These are phyloP conservation scores for Vitis hybrid DNA, from an alignment of 177 flowering plant genomes.

Conservation along the genomic window DNA sequence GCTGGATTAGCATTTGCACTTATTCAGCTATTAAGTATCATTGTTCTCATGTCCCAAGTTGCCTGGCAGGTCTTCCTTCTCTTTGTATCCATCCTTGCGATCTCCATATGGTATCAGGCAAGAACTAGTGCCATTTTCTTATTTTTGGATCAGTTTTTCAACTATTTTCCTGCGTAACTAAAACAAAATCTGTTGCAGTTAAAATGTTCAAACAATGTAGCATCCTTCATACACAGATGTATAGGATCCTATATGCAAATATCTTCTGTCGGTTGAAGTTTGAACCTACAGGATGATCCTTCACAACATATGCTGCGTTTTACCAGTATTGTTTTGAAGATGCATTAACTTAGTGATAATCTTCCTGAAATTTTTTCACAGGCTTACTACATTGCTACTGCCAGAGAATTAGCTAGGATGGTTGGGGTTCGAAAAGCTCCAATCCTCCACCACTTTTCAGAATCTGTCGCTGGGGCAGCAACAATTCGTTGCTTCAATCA, in stretches of 20 bases:
- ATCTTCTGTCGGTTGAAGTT: no score
- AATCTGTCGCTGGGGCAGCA: conserved; percentile 67
- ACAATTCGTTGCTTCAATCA: conserved; percentile 77
- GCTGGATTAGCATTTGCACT: conserved; percentile 84
- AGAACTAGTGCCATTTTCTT: neutral
- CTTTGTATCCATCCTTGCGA: conserved; percentile 50
- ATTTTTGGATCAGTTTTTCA: neutral
- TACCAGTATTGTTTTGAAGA: neutral
- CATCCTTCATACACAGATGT: no score
- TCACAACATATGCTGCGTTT: no score
- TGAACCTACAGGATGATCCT: no score
- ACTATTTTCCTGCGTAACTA: no score
- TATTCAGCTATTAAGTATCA: conserved; percentile 70
- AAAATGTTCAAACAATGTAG: no score
- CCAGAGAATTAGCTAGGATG: conserved; percentile 87
- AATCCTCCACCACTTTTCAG: conserved; percentile 78
- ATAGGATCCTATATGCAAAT: no score
- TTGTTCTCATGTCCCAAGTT: conserved; percentile 70
- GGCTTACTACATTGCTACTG: conserved; percentile 77
- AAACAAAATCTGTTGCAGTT: no score
- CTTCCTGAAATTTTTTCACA: conserved; percentile 25
- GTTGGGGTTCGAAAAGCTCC: conserved; percentile 73
- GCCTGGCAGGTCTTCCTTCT: conserved; percentile 75
- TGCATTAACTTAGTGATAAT: neutral
- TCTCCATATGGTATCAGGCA: conserved; percentile 85